Percentiles rank a stretch among this genome's conserved stretches.
Conservation (phyloP, 2,329 filamentous ascomycete species). For the Ploettnerulaceae sp. region DNA sequence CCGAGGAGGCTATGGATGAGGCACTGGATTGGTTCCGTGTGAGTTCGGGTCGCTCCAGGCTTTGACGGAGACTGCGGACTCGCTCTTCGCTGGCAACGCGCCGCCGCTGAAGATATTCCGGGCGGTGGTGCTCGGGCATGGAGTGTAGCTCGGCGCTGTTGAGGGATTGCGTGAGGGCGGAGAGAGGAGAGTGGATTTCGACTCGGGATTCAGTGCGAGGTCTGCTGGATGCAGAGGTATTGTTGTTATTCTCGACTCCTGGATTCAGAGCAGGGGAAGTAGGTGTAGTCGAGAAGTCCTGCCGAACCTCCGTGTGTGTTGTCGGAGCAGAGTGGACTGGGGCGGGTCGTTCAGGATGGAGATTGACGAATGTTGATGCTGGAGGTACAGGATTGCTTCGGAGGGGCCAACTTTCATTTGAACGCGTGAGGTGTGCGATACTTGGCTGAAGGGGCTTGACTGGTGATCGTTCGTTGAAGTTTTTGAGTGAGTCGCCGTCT, state of each 20-base stretch:
- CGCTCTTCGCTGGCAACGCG: conserved; percentile 3
- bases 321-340: neutral
- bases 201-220: neutral
- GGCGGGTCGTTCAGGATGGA: neutral
- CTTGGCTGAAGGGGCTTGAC: neutral
- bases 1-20: neutral
- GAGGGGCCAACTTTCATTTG: conserved; percentile 6
- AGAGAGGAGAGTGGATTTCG: conserved; percentile 3
- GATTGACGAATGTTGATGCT: neutral
- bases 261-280: neutral
- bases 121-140: neutral
- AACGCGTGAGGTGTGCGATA: conserved; percentile 3
- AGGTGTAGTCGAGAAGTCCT: too few relatives aligned
- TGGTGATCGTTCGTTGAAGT: neutral
- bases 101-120: neutral
- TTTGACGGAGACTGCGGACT: neutral
- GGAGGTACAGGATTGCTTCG: neutral
- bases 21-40: neutral
- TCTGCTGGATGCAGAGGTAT: neutral
- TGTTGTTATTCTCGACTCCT: too few relatives aligned
- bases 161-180: neutral
- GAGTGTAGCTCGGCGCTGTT: neutral
- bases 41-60: neutral
- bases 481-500: neutral
- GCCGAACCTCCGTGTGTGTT: too few relatives aligned